Percentiles rank a stretch among this genome's conserved stretches.
phyloP scores from a whole-genome alignment of 139 green algal genomes.

The Zygnema cylindricum region DNA sequence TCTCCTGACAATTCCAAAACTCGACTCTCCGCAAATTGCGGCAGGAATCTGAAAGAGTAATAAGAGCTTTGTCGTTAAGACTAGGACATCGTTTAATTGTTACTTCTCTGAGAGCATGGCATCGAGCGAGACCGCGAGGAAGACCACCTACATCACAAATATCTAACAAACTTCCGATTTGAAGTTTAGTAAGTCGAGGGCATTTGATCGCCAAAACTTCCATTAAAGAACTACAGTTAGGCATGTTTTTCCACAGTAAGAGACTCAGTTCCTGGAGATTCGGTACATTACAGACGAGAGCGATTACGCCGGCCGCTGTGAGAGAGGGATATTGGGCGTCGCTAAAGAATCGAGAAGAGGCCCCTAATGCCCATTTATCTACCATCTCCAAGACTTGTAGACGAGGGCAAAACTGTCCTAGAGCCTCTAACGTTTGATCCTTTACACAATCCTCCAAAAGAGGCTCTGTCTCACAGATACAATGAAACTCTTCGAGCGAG shows the following conservation, averaged over 20 bases:
- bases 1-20: conserved; percentile 13
- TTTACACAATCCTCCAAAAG: conserved; percentile 6
- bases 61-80: neutral
- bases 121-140: neutral
- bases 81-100: neutral
- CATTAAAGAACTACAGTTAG: neutral
- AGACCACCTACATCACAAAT: neutral
- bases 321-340: neutral
- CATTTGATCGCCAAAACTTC: neutral
- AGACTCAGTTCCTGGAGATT: conserved; percentile 20
- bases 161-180: neutral
- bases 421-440: neutral
- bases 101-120: neutral
- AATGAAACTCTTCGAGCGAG: conserved; percentile 17
- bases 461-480: conserved; percentile 15
- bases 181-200: neutral
- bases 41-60: conserved; percentile 8
- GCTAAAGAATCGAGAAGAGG: neutral
- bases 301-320: neutral
- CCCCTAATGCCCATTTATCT: conserved; percentile 5
- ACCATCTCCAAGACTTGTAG: conserved; percentile 5
- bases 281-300: neutral
- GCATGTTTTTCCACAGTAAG: neutral
- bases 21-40: neutral
- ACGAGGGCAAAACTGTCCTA: neutral